Conservation (phyloP, 2,329 filamentous ascomycete genomes). For the Ophiostoma fasciatum region DNA sequence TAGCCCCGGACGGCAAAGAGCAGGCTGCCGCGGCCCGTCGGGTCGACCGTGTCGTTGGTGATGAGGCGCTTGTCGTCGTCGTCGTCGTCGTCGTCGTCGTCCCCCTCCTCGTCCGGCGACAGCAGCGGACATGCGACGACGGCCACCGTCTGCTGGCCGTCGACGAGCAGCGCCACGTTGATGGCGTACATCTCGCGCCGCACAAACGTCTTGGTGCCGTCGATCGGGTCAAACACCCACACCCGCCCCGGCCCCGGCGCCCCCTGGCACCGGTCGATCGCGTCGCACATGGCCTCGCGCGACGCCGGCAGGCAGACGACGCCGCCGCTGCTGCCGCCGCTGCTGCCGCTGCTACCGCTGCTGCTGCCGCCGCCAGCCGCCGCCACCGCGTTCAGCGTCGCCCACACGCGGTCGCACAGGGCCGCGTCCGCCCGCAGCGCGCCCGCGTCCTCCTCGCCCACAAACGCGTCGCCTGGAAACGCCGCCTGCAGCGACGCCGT, state of each 20-base stretch:
- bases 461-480: constrained; percentile 36
- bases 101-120: constrained; percentile 22
- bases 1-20: constrained; percentile 33
- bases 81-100: constrained; percentile 25
- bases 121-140: constrained; percentile 31
- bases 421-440: constrained; percentile 27
- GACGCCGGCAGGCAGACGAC: constrained; percentile 19
- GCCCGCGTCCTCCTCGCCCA: constrained; percentile 40
- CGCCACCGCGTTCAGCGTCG: constrained; percentile 21
- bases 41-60: constrained; percentile 28
- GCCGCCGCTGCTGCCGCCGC: neutral
- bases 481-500: constrained; percentile 32
- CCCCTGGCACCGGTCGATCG: constrained; percentile 35
- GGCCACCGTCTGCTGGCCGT: constrained; percentile 33
- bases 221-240: constrained; percentile 48
- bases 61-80: no score
- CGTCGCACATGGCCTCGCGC: constrained; percentile 31
- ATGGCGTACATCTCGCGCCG: constrained; percentile 40
- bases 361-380: constrained; percentile 17
- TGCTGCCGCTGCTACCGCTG: no score
- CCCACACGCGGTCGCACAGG: constrained; percentile 33
- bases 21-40: constrained; percentile 29
- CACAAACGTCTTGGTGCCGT: constrained; percentile 44
- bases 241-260: constrained; percentile 26
- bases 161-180: constrained; percentile 37